Percentiles rank a stretch among this genome's conserved stretches.
These are phyloP conservation scores for Phytophthora ramorum DNA, from an alignment of 352 stramenopile species.

Conservation along the genomic window DNA sequence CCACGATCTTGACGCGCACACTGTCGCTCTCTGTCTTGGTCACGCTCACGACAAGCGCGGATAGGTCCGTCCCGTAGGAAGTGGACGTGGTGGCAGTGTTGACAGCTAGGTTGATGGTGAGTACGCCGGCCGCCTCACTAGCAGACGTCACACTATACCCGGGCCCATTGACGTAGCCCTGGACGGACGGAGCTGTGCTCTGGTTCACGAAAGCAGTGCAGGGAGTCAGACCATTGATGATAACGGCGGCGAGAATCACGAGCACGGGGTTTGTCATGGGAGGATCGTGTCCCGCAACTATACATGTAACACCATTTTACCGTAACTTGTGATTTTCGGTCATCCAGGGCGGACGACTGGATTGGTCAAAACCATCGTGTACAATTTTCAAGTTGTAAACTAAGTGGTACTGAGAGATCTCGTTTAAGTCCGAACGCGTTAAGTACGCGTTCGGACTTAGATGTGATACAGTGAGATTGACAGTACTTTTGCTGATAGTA, in stretches of 20 bases:
- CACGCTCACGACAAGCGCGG: slow-evolving; percentile 48
- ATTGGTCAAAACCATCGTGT: no score
- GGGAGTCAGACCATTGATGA: neutral
- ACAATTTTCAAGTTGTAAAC: no score
- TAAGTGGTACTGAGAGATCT: no score
- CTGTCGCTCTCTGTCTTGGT: slow-evolving; percentile 44
- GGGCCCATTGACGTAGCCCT: slow-evolving; percentile 40
- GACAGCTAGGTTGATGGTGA: slow-evolving; percentile 42
- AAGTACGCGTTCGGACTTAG: no score
- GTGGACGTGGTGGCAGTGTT: slow-evolving; percentile 29
- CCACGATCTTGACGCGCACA: slow-evolving; percentile 60
- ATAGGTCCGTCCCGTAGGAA: slow-evolving; percentile 46
- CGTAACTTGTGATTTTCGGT: no score
- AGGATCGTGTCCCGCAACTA: no score
- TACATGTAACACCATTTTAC: no score
- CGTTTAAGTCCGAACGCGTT: no score
- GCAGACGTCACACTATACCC: slow-evolving; percentile 49
- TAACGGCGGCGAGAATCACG: neutral
- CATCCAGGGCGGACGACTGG: no score
- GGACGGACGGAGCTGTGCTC: slow-evolving; percentile 10
- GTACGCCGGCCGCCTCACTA: slow-evolving; percentile 31
- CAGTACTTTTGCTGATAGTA: no score
- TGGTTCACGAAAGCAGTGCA: slow-evolving; percentile 28
- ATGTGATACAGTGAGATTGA: no score
- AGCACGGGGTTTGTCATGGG: neutral